Conservation (phyloP, 164 flowering plant genomes). For the Dillenia turbinata region DNA sequence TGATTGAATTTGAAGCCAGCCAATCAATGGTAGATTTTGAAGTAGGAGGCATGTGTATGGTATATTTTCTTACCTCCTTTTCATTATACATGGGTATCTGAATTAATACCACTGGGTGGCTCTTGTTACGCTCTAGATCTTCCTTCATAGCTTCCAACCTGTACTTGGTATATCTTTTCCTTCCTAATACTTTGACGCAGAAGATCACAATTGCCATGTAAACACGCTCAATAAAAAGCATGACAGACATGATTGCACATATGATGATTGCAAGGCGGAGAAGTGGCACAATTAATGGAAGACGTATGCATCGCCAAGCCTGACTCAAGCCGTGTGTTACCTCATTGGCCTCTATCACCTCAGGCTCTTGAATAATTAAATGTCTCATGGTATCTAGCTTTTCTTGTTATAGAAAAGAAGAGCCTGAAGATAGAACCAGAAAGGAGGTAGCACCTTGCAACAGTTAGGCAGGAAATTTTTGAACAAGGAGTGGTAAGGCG, state of each 20-base stretch:
- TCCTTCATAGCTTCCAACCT: slow-evolving; percentile 35
- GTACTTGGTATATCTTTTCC: slow-evolving; percentile 44
- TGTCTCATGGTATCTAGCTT: slow-evolving; percentile 26
- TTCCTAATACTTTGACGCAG: slow-evolving; percentile 33
- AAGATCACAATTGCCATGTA: slow-evolving; percentile 54
- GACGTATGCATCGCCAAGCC: slow-evolving; percentile 31
- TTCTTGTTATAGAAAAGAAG: background rate
- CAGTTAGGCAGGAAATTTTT: background rate
- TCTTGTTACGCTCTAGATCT: slow-evolving; percentile 35
- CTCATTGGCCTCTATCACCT: slow-evolving; percentile 14
- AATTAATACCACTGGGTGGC: slow-evolving; percentile 50
- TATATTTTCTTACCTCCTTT: slow-evolving; percentile 41
- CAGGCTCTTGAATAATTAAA: slow-evolving; percentile 19
- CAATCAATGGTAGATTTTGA: no score
- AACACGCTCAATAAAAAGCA: slow-evolving; percentile 59
- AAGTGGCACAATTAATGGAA: slow-evolving; percentile 33
- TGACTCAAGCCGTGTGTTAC: slow-evolving; percentile 19
- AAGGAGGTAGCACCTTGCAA: background rate
- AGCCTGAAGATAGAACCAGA: background rate
- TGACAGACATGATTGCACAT: slow-evolving; percentile 56
- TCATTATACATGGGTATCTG: slow-evolving; percentile 81
- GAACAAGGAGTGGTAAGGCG: background rate
- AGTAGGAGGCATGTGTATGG: no score
- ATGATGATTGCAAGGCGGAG: slow-evolving; percentile 26
- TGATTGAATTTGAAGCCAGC: no score